Percentiles rank a stretch among this genome's conserved stretches.
Evolutionary conservation across 306 rosid genomes (phyloP).

Genomic region (Sicyos edulis): DNA sequence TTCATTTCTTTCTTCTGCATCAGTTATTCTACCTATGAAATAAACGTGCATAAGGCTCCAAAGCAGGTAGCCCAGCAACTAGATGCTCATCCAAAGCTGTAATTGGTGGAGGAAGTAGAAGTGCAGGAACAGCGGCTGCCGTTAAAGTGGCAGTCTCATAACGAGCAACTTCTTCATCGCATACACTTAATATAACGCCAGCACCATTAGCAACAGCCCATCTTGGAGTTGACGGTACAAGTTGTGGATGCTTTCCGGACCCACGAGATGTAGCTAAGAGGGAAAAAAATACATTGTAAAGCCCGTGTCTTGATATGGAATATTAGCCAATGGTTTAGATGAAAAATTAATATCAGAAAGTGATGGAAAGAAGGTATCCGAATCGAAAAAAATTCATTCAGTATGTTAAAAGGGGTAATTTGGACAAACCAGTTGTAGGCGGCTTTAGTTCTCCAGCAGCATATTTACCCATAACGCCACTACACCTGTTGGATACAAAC

Average conservation of each 20-base stretch:
- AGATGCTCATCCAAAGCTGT: conserved; percentile 95
- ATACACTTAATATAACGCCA: conserved; percentile 96
- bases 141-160: conserved; percentile 96
- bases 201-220: conserved; percentile 99
- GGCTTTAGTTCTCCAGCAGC: conserved; percentile 99
- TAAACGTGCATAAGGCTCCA: conserved; percentile 95
- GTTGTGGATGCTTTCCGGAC: conserved; percentile 98
- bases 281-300: neutral
- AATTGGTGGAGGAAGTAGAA: conserved; percentile 97
- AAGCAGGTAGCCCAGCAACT: conserved; percentile 97
- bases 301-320: neutral
- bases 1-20: neutral
- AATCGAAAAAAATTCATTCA: neutral
- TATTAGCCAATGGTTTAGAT: neutral
- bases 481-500: conserved; percentile 58
- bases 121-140: conserved; percentile 95
- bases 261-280: conserved; percentile 71
- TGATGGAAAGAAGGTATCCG: no score
- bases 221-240: conserved; percentile 83
- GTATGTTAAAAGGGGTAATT: neutral
- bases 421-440: conserved; percentile 58
- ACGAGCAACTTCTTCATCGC: conserved; percentile 96
- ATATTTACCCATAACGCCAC: conserved; percentile 99
- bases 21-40: conserved; percentile 72
- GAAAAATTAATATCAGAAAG: no score